Evolutionary conservation across 345 rosid genomes (phyloP), one percentile per base, ranked within the genome.

Genomic region (Linum lewisii): DNA sequence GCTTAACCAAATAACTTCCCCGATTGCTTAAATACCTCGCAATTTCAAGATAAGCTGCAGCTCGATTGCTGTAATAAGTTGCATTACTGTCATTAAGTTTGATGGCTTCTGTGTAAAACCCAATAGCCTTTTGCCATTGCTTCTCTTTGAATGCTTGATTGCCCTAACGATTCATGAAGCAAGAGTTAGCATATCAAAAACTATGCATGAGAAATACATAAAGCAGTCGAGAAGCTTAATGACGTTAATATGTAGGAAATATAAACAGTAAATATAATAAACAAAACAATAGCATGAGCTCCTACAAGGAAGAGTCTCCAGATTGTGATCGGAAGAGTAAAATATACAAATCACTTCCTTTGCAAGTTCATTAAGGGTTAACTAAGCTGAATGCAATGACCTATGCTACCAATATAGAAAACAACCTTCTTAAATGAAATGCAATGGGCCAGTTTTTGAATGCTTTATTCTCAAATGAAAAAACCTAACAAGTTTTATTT

Each of bases 41-140:
- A 70, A 92, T 76, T 77, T 86, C 83, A 66, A 92, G 78, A 77
- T 74, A 84, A 24, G 96, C 98, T 53, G 96, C 96, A 64, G 96
- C 96, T 58, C 95, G 74, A 66, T 88, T 92, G 80, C 81, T 69
- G 75, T 75, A 84, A 66, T 76, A 88, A 51, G 96, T 86, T 51
- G 93, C 85, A 74, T 70, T 86, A 32, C 66, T 66, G 69, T 72
- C 84, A 72, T 82, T 88, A 69, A 92, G 69, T 63, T 86, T 88
- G 63, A 92, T 83, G 68, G 98, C 98, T 81, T 88, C 91, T 63
- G 72, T 79, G 65, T 92, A 92, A 71, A 69, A 92, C 57, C 65
- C 81, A 23, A 77, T 84, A 61, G 98, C 96, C 76, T 84, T 86
- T 63, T 83, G 86, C 96, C 95, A 92, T 67, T 88, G 86, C 59